Conservation (phyloP, 257 asterid species). For the Lavandula angustifolia region DNA sequence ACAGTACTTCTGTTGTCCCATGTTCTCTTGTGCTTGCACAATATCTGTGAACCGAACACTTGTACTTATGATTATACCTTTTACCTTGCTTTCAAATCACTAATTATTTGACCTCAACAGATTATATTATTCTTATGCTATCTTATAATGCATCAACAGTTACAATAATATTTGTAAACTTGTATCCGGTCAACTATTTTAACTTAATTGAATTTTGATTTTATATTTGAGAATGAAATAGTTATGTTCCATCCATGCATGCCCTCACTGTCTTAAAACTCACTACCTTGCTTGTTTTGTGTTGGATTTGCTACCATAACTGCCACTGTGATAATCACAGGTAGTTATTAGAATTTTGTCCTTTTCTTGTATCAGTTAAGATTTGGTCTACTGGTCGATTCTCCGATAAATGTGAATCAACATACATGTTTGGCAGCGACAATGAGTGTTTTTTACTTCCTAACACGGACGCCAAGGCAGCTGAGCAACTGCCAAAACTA, state of each 20-base stretch:
- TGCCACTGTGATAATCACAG: conserved; percentile 17
- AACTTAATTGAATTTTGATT: background rate
- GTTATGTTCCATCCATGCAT: background rate
- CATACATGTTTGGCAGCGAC: no score
- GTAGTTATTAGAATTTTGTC: background rate
- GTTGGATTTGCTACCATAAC: conserved; percentile 13
- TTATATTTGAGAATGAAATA: background rate
- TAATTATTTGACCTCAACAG: no score
- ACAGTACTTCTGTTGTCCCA: background rate
- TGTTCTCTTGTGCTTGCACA: background rate
- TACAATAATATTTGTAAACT: background rate
- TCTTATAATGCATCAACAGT: background rate
- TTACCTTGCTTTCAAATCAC: no score
- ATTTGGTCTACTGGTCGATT: background rate
- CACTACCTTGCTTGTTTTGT: conserved; percentile 2
- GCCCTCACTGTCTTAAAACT: background rate
- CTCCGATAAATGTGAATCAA: no score
- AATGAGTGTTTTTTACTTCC: no score
- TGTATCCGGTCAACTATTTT: background rate
- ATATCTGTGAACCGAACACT: background rate
- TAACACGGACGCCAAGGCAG: no score
- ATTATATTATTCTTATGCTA: background rate
- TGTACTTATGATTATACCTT: no score
- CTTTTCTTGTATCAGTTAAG: conserved; percentile 7
- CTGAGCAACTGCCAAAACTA: no score